Percentiles rank a stretch among this genome's conserved stretches.
Conservation (phyloP, 331 rosid genomes). For the Pyrus hybrid region DNA sequence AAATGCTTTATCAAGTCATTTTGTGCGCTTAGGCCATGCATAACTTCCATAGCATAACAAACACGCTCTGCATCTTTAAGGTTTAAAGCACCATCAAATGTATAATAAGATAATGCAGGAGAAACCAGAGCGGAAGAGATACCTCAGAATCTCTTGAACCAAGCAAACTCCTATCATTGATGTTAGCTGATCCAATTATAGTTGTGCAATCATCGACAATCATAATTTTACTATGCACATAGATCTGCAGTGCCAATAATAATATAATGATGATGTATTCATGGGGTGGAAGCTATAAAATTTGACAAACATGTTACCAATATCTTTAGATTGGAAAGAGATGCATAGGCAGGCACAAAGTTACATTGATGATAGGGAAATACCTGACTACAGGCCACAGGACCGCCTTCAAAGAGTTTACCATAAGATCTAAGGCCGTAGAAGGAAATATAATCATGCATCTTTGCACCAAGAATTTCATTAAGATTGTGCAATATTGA, state of each 20-base stretch:
- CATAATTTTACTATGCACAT: constrained; percentile 97
- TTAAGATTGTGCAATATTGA: constrained; percentile 75
- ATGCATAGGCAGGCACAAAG: not conserved
- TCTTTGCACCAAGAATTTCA: constrained; percentile 64
- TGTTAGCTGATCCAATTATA: constrained; percentile 95
- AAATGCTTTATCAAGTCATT: not conserved
- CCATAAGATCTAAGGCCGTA: constrained; percentile 91
- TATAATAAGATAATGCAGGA: not conserved
- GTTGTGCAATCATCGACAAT: constrained; percentile 71
- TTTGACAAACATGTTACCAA: not conserved
- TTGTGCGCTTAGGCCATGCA: not conserved
- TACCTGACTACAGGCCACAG: constrained; percentile 96
- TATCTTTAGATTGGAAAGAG: not conserved
- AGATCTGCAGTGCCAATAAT: constrained; percentile 47
- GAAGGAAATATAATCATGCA: constrained; percentile 85
- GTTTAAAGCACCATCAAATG: not conserved
- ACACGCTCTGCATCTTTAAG: no score
- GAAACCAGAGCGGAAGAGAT: constrained; percentile 11
- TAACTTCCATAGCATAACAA: not conserved
- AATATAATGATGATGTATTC: not conserved
- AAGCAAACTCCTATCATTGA: constrained; percentile 93
- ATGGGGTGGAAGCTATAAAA: not conserved
- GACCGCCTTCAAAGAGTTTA: constrained; percentile 75
- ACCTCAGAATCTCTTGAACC: constrained; percentile 99
- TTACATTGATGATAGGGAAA: not conserved